Evolutionary conservation across 768 basidiomycete genomes (phyloP), one percentile per base, ranked within the genome.

Genomic region (Rhodotorula taiwanensis): DNA sequence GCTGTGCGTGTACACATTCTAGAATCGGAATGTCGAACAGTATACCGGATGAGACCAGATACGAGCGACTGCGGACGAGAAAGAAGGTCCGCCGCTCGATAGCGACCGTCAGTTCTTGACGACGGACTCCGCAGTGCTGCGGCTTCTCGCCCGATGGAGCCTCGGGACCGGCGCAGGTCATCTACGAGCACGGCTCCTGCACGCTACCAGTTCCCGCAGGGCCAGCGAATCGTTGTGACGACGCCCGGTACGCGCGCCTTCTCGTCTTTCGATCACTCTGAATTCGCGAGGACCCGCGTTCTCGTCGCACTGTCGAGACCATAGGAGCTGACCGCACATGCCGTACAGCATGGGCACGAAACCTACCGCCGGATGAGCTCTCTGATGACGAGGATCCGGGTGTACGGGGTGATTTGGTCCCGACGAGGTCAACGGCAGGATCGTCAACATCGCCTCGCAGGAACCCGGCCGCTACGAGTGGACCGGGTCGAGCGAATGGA

Each of bases 291-390:
- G 3, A 5, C 36, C 30, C 44, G 20, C 44, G 5, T 20, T 30
- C 20, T 5, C n/a, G n/a, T n/a, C n/a, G n/a, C n/a, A n/a, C n/a
- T n/a, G n/a, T n/a, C n/a, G n/a, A n/a, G n/a, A n/a, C n/a, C n/a
- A n/a, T n/a, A n/a, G n/a, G n/a, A n/a, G n/a, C n/a, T n/a, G n/a
- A n/a, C n/a, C n/a, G n/a, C n/a, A n/a, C n/a, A n/a, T 25, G 1
- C 9, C 30, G 21, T 13, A 42, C 54, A 68, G 67, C 67, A 5
- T 68, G 67, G 67, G 67, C 67, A 1, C 34, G 62, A 4, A 61
- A 64, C 30, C 55, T 64, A 0, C 62, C 67, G 2, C 67, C 62
- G 15, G 64, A 66, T 10, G 67, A 68, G 45, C 54, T 64, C n/a
- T 55, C 62, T 9, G 55, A 57, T 34, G 62, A 65, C 34, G 64